Evolutionary conservation across 2,329 filamentous ascomycete genomes (phyloP).

Genomic region (Colletotrichum eremochloae): DNA sequence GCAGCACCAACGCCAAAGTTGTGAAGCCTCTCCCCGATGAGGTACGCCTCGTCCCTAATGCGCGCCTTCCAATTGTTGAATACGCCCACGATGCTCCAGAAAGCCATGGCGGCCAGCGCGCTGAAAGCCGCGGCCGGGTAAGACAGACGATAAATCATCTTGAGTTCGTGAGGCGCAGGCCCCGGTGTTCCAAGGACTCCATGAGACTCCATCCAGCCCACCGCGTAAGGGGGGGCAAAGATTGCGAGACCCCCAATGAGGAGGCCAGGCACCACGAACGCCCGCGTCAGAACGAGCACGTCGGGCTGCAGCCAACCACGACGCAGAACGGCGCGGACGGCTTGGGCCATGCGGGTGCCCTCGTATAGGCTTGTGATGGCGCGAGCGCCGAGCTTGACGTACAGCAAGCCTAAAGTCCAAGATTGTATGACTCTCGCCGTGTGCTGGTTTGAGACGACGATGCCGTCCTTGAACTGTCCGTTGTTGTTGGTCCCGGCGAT

Average conservation of each 20-base stretch:
- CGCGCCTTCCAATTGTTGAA: slow-evolving; percentile 82
- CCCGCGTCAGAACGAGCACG: slow-evolving; percentile 82
- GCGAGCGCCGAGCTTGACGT: slow-evolving; percentile 83
- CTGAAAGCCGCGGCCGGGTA: slow-evolving; percentile 75
- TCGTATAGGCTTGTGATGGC: slow-evolving; percentile 77
- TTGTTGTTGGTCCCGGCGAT: slow-evolving; percentile 41
- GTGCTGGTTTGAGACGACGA: slow-evolving; percentile 59
- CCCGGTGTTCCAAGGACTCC: slow-evolving; percentile 39
- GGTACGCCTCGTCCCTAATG: slow-evolving; percentile 93
- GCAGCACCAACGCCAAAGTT: slow-evolving; percentile 78
- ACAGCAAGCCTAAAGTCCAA: slow-evolving; percentile 93
- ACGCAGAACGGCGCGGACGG: slow-evolving; percentile 79
- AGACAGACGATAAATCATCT: slow-evolving; percentile 67
- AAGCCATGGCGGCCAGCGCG: slow-evolving; percentile 56
- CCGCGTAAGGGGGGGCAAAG: slow-evolving; percentile 63
- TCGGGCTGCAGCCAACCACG: slow-evolving; percentile 86
- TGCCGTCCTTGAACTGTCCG: slow-evolving; percentile 45
- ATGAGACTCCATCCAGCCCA: slow-evolving; percentile 43
- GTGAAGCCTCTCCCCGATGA: slow-evolving; percentile 94
- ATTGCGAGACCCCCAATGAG: slow-evolving; percentile 74
- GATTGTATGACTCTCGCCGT: slow-evolving; percentile 90
- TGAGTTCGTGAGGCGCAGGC: slow-evolving; percentile 41
- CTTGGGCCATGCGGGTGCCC: slow-evolving; percentile 78
- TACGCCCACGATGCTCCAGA: slow-evolving; percentile 69
- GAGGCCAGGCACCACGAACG: slow-evolving; percentile 83